Conservation (phyloP, 1,284 basidiomycete genomes). For the Serendipita sp. region DNA sequence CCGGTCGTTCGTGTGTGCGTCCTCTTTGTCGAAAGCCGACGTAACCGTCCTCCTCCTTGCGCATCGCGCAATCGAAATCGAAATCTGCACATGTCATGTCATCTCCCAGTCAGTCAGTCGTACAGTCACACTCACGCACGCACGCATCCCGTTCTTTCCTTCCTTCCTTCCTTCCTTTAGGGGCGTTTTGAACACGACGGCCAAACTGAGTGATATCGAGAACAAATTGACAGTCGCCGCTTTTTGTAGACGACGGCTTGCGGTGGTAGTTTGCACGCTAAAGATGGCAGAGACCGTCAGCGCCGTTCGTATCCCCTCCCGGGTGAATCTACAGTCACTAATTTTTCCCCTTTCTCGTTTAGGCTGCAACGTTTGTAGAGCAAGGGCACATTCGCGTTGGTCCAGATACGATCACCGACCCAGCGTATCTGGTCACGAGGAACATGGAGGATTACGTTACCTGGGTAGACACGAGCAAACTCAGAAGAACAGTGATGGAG, state of each 20-base stretch:
- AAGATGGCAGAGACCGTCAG: slow-evolving; percentile 96
- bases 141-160: not conserved
- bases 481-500: slow-evolving; percentile 88
- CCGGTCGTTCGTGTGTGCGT: too few species aligned
- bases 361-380: slow-evolving; percentile 96
- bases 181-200: slow-evolving; percentile 71
- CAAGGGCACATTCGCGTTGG: slow-evolving; percentile 97
- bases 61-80: too few species aligned
- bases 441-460: slow-evolving; percentile 99
- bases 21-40: too few species aligned
- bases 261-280: slow-evolving; percentile 82
- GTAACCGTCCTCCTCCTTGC: too few species aligned
- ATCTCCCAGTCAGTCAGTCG: too few species aligned
- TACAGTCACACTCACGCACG: too few species aligned
- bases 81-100: too few species aligned
- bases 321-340: too few species aligned
- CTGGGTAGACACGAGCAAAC: slow-evolving; percentile 96
- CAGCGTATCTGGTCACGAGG: slow-evolving; percentile 90
- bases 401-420: slow-evolving; percentile 90
- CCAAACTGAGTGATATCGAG: slow-evolving; percentile 83
- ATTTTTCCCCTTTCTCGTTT: not conserved
- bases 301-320: slow-evolving; percentile 44
- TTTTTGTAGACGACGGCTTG: slow-evolving; percentile 82
- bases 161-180: not conserved
- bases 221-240: slow-evolving; percentile 92